Base-by-base conservation (phyloP, 2,329 filamentous ascomycete genomes). In the Didymella glomerata region DNA sequence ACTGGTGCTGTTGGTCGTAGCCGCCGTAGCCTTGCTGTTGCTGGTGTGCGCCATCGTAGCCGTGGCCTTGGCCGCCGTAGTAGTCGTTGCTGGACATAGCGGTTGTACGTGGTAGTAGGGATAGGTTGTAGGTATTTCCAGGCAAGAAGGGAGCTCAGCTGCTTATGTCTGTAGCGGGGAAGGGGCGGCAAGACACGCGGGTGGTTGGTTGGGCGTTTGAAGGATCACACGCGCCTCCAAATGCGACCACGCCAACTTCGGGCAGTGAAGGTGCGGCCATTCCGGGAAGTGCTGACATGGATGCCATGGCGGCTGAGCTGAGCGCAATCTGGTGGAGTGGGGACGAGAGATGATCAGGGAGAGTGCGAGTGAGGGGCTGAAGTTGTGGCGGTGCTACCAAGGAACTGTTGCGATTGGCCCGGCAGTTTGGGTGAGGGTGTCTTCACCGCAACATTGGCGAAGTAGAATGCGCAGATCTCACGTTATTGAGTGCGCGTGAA, bases 21-120 rank as follows among this genome's bases (percentile, higher is more conserved):
- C 67, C 66, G 25, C 65, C 65, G 34, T 71, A 67, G 44, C 62
- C 64, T 41, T 69, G 68, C 51, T 66, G 68, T 46, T 70, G 68
- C 46, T 71, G 71, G 30, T 67, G 68, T 41, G 67, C 66, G 54
- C 68, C 68, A 18, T 69, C 65, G 36, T 71, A 67, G 56, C 66
- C 67, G 52, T 70, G 68, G 47, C 64, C 64, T 48, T 71, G 66
- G 30, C 69, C 68, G 50, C 74, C 72, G 67, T 78, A 78, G 59
- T 77, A 77, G 47, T 74, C 73, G 55, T 74, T 60, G 46, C 62
- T 71, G 20, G 68, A 63, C 67, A 71, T 71, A 48, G 36, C 48
- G 42, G 10, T 47, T 38, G 20, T 49, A 5, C 36, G 27, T 20
- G 11, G 30, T 25, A 18, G n/a, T 24, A 53, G 25, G 18, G 22